Evolutionary conservation across 2,329 filamentous ascomycete species (phyloP).

Genomic region (Achaetomium macrosporum): DNA sequence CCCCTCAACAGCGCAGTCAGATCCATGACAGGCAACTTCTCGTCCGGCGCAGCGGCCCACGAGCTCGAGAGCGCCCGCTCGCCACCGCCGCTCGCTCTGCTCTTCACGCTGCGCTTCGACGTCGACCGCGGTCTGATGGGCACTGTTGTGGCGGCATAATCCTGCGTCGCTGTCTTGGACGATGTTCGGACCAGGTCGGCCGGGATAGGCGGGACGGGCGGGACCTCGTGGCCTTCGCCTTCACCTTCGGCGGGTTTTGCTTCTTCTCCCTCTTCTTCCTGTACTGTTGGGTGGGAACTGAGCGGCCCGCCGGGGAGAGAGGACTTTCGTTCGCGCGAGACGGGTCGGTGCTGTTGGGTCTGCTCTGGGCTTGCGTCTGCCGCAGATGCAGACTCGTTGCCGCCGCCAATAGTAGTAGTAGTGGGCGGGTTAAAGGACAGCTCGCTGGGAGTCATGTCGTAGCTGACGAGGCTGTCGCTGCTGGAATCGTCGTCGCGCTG

Average conservation of each 20-base stretch:
- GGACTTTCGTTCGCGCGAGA: conserved; percentile 31
- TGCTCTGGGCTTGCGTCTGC: neutral
- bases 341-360: conserved; percentile 12
- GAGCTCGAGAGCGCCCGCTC: conserved; percentile 24
- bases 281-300: conserved; percentile 37
- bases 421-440: conserved; percentile 50
- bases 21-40: conserved; percentile 35
- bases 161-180: conserved; percentile 12
- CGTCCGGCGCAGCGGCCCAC: conserved; percentile 3
- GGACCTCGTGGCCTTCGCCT: conserved; percentile 36
- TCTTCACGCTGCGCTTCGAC: conserved; percentile 36
- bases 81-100: conserved; percentile 31
- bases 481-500: conserved; percentile 46
- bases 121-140: conserved; percentile 20
- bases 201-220: conserved; percentile 53
- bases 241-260: conserved; percentile 4
- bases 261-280: conserved; percentile 26
- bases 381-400: neutral
- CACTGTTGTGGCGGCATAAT: conserved; percentile 14
- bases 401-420: neutral
- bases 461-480: conserved; percentile 66
- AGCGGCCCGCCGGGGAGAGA: conserved; percentile 34
- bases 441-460: conserved; percentile 62
- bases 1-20: conserved; percentile 44
- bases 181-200: conserved; percentile 18